A percentile compares a stretch with the other conserved stretches of the same genome.
phyloP scores from a whole-genome alignment of 352 stramenopile genomes.

The Globisporangium barbulae region DNA sequence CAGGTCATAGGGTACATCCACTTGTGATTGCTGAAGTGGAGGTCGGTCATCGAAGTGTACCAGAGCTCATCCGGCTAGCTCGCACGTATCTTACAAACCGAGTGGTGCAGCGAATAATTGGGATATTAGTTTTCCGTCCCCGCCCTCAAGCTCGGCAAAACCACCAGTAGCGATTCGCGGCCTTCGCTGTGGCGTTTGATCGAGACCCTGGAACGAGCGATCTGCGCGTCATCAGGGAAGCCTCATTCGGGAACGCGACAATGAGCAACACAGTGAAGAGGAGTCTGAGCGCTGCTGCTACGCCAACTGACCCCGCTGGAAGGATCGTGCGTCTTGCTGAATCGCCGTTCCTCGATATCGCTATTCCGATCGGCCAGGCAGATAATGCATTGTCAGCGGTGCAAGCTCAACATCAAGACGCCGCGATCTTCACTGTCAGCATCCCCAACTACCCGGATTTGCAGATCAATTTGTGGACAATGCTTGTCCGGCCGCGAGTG shows the following conservation, averaged over 20 bases:
- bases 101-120: not conserved
- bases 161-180: not conserved
- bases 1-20: too few species aligned
- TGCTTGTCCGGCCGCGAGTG: too few species aligned
- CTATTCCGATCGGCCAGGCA: not conserved
- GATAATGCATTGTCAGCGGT: not conserved
- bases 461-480: not conserved
- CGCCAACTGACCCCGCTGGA: too few species aligned
- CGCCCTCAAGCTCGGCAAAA: not conserved
- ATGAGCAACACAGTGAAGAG: too few species aligned
- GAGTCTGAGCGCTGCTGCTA: too few species aligned
- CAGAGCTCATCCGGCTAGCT: not conserved
- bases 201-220: not conserved
- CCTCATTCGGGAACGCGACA: not conserved
- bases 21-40: not conserved
- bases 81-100: not conserved
- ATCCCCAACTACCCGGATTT: not conserved
- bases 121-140: not conserved
- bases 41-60: not conserved
- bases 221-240: not conserved
- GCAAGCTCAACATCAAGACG: not conserved
- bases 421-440: not conserved
- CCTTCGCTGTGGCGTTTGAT: not conserved
- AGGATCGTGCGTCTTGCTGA: not conserved
- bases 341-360: not conserved